Evolutionary conservation across 2,329 filamentous ascomycete genomes (phyloP).

Genomic region (Xylariomycetidae sp.): DNA sequence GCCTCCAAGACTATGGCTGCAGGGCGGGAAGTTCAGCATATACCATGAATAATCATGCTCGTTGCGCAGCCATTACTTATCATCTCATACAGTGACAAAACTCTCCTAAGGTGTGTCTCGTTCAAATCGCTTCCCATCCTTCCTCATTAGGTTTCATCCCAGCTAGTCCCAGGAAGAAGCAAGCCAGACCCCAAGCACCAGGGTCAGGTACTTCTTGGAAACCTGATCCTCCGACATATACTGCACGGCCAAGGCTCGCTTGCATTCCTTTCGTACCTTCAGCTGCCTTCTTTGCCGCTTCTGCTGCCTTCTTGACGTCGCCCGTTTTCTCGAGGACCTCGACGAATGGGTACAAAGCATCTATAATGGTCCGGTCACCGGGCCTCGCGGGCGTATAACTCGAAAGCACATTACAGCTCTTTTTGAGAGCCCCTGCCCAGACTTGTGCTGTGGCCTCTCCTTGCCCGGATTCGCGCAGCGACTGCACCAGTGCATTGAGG

Average conservation of each 20-base stretch:
- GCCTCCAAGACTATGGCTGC: too few relatives aligned
- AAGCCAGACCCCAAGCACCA: constrained; percentile 68
- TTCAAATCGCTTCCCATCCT: constrained; percentile 29
- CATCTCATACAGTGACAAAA: constrained; percentile 9
- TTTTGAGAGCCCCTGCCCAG: constrained; percentile 61
- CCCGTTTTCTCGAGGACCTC: constrained; percentile 59
- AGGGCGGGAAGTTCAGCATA: constrained; percentile 8
- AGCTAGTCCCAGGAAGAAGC: constrained; percentile 75
- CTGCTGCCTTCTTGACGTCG: constrained; percentile 65
- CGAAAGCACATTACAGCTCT: constrained; percentile 63
- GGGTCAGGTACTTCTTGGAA: constrained; percentile 60
- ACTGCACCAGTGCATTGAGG: constrained; percentile 74
- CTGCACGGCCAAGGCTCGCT: constrained; percentile 75
- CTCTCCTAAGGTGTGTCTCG: constrained; percentile 1
- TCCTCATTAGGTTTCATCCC: constrained; percentile 40
- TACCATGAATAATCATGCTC: constrained; percentile 14
- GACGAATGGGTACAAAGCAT: constrained; percentile 85
- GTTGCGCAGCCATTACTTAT: constrained; percentile 5
- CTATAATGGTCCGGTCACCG: constrained; percentile 85
- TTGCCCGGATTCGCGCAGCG: constrained; percentile 38
- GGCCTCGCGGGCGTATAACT: constrained; percentile 85
- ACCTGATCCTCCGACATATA: constrained; percentile 73
- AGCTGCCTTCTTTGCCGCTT: constrained; percentile 68
- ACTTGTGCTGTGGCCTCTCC: constrained; percentile 34
- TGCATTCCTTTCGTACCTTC: constrained; percentile 88